A percentile compares a stretch with the other conserved stretches of the same genome.
phyloP scores from a whole-genome alignment of 306 rosid species.

The Vicia villosa region DNA sequence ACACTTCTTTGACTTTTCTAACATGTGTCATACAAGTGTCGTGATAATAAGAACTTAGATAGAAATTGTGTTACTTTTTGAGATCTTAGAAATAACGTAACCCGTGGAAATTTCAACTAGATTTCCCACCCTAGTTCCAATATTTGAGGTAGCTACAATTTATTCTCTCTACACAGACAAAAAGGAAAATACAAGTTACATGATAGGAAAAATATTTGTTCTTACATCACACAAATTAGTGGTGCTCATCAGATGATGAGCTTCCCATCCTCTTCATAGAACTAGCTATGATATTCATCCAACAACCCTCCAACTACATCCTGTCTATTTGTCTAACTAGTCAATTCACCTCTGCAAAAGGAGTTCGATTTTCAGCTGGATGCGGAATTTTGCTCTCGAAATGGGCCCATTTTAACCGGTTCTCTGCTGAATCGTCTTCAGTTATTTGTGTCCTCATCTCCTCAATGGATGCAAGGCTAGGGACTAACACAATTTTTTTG shows the following conservation, averaged over 20 bases:
- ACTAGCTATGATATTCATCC: not conserved
- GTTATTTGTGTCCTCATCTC: conserved; percentile 65
- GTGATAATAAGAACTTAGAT: no score
- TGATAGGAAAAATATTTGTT: not conserved
- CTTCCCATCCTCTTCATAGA: conserved; percentile 1
- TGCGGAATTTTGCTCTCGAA: conserved; percentile 55
- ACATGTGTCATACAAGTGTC: no score
- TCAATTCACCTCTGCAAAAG: conserved; percentile 69
- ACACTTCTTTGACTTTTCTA: no score
- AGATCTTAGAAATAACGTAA: no score
- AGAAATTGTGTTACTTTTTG: no score
- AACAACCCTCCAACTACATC: conserved; percentile 9
- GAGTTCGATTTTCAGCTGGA: conserved; percentile 55
- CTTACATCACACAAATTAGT: conserved; percentile 18
- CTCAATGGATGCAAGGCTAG: conserved; percentile 64
- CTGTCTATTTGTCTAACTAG: not conserved
- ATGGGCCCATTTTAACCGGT: conserved; percentile 39
- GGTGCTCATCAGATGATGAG: conserved; percentile 67
- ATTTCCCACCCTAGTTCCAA: no score
- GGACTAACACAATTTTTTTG: conserved; percentile 55
- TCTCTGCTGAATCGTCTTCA: conserved; percentile 46
- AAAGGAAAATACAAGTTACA: not conserved
- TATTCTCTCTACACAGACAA: not conserved
- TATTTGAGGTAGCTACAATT: not conserved
- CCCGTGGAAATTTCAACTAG: no score